A percentile compares a stretch with the other conserved stretches of the same genome.
phyloP scores from a whole-genome alignment of 352 stramenopile genomes.

The Phytophthora sp. region DNA sequence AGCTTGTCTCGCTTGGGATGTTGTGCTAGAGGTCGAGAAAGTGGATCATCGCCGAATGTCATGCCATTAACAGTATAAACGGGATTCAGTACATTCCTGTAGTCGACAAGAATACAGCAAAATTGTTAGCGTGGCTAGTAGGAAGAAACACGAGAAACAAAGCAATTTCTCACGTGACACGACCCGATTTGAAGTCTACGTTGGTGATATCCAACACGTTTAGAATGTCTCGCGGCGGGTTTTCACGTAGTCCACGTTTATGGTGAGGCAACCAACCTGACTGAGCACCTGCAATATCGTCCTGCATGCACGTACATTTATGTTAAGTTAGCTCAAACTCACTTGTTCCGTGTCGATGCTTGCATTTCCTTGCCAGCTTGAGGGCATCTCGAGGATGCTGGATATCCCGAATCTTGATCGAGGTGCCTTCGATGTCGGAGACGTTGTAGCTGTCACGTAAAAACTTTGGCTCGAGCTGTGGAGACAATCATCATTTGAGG shows the following conservation, averaged over 20 bases:
- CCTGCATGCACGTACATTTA: conserved; percentile 38
- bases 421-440: conserved; percentile 73
- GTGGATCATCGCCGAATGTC: conserved; percentile 55
- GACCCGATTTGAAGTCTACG: conserved; percentile 71
- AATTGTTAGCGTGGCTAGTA: too few species aligned
- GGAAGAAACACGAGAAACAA: background rate
- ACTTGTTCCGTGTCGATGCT: background rate
- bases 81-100: conserved; percentile 73
- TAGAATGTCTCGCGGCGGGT: conserved; percentile 68
- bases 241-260: conserved; percentile 54
- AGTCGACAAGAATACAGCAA: too few species aligned
- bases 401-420: conserved; percentile 47
- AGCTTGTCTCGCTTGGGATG: conserved; percentile 65
- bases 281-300: conserved; percentile 65
- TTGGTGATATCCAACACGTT: conserved; percentile 75
- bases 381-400: conserved; percentile 54
- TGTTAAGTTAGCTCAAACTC: background rate
- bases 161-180: conserved; percentile 58
- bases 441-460: conserved; percentile 80
- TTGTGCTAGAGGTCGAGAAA: conserved; percentile 49
- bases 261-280: conserved; percentile 59
- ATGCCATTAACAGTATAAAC: conserved; percentile 79
- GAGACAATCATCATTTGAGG: conserved; percentile 3
- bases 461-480: conserved; percentile 59
- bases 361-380: conserved; percentile 38